phyloP scores from a whole-genome alignment of 1,284 basidiomycete genomes.

The Singerocomus rubriflavus region DNA sequence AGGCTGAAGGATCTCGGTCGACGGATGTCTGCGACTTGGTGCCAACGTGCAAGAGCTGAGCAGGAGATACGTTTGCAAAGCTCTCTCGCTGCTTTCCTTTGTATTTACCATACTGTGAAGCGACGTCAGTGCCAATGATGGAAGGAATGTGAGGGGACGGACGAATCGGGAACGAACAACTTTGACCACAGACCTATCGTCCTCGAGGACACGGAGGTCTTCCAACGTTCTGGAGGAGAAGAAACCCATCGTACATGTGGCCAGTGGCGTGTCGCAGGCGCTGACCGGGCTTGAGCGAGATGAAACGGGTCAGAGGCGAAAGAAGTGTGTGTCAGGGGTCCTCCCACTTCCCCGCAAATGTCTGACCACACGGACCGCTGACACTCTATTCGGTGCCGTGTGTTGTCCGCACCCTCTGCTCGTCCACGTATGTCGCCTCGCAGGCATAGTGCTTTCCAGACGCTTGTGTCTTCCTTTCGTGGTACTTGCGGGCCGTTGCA shows the following conservation, averaged over 20 bases:
- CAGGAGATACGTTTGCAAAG: conserved; percentile 17
- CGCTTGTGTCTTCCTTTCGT: background rate
- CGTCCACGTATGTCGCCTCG: conserved; percentile 8
- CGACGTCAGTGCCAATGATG: conserved; percentile 8
- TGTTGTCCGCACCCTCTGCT: too few relatives aligned
- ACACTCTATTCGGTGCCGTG: conserved; percentile 25
- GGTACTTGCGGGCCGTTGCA: background rate
- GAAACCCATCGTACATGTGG: conserved; percentile 47
- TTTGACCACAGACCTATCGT: conserved; percentile 51
- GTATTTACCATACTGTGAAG: conserved; percentile 59
- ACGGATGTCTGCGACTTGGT: conserved; percentile 22
- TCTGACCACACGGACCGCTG: conserved; percentile 22
- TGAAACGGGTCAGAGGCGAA: conserved; percentile 6
- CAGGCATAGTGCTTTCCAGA: conserved; percentile 1
- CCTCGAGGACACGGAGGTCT: conserved; percentile 34
- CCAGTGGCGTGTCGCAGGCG: background rate
- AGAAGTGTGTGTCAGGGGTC: conserved; percentile 23
- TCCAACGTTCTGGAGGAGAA: conserved; percentile 51
- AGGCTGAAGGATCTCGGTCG: conserved; percentile 14
- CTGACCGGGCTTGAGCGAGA: background rate
- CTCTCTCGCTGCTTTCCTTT: conserved; percentile 61
- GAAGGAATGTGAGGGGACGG: conserved; percentile 35
- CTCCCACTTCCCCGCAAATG: conserved; percentile 8
- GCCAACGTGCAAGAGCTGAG: conserved; percentile 24
- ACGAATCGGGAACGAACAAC: conserved; percentile 75